Conservation (phyloP, 2,329 filamentous ascomycete species). For the Verticillium albo-atrum region DNA sequence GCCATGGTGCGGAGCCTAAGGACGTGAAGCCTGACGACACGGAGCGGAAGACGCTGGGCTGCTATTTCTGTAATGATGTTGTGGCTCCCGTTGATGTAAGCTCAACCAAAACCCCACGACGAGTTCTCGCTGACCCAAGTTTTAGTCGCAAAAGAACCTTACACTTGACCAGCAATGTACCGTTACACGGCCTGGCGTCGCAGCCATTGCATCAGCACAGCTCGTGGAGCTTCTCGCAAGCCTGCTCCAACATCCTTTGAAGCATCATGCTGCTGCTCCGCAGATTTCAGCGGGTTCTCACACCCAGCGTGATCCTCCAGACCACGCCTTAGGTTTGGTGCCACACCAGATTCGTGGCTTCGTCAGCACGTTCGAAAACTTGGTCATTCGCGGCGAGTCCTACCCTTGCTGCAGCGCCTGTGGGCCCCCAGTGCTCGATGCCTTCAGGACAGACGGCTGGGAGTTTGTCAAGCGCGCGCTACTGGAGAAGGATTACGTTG, state of each 20-base stretch:
- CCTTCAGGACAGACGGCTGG: constrained; percentile 68
- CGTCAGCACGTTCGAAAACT: constrained; percentile 67
- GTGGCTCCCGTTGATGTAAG: constrained; percentile 89
- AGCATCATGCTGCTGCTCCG: constrained; percentile 58
- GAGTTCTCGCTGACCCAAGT: neutral
- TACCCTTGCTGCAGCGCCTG: constrained; percentile 83
- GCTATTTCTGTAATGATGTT: constrained; percentile 98
- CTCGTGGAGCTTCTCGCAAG: constrained; percentile 88
- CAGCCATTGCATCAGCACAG: constrained; percentile 85
- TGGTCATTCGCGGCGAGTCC: constrained; percentile 67
- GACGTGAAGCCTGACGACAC: constrained; percentile 27
- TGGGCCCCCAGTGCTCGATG: constrained; percentile 62
- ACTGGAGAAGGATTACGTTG: constrained; percentile 71
- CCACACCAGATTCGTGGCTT: constrained; percentile 81
- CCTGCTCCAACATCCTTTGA: constrained; percentile 78
- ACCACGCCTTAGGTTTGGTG: constrained; percentile 63
- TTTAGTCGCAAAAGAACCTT: constrained; percentile 83
- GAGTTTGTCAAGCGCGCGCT: constrained; percentile 71
- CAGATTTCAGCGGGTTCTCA: constrained; percentile 29
- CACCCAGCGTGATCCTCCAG: constrained; percentile 50
- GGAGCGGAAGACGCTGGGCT: constrained; percentile 70
- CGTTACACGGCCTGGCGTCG: constrained; percentile 88
- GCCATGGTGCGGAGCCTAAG: constrained; percentile 69
- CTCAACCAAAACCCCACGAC: constrained; percentile 13
- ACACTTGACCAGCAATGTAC: constrained; percentile 98